Evolutionary conservation across 1,284 basidiomycete species (phyloP).

Genomic region (Fistulinella cinereoalba): DNA sequence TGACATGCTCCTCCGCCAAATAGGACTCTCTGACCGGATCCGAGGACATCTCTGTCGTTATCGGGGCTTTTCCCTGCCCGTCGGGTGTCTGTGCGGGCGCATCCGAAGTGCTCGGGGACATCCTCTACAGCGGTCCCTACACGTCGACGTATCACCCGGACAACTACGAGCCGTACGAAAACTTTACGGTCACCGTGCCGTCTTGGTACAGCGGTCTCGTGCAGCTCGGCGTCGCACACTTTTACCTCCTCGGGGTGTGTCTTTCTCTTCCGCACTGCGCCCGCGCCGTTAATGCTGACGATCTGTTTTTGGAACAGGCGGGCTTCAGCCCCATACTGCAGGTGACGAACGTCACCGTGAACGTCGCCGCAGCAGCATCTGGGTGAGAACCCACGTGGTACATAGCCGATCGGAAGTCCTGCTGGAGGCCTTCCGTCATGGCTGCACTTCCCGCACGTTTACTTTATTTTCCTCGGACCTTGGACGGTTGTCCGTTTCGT

Average conservation of each 20-base stretch:
- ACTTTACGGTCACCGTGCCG: slow-evolving; percentile 51
- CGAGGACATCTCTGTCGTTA: slow-evolving; percentile 44
- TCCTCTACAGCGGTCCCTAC: slow-evolving; percentile 47
- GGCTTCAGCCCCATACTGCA: not conserved
- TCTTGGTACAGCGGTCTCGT: slow-evolving; percentile 27
- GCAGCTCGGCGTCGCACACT: not conserved
- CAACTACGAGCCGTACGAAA: slow-evolving; percentile 43
- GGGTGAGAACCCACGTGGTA: too few species aligned
- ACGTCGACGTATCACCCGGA: slow-evolving; percentile 28
- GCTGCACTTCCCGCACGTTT: too few species aligned
- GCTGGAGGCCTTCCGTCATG: too few species aligned
- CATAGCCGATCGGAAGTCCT: too few species aligned
- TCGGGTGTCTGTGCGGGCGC: slow-evolving; percentile 6
- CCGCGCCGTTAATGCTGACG: slow-evolving; percentile 5
- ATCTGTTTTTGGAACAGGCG: rapidly evolving
- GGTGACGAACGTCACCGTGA: not conserved
- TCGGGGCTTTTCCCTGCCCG: slow-evolving; percentile 39
- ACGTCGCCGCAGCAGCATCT: not conserved
- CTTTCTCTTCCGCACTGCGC: not conserved
- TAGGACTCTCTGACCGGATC: slow-evolving; percentile 22
- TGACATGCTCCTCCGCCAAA: too few species aligned
- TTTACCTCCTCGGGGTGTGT: slow-evolving; percentile 4
- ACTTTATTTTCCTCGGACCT: too few species aligned
- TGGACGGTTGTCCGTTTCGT: too few species aligned
- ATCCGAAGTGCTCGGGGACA: slow-evolving; percentile 37